These are phyloP conservation scores for Candida insectalens DNA, from an alignment of 805 yeast species.

Conservation along the genomic window DNA sequence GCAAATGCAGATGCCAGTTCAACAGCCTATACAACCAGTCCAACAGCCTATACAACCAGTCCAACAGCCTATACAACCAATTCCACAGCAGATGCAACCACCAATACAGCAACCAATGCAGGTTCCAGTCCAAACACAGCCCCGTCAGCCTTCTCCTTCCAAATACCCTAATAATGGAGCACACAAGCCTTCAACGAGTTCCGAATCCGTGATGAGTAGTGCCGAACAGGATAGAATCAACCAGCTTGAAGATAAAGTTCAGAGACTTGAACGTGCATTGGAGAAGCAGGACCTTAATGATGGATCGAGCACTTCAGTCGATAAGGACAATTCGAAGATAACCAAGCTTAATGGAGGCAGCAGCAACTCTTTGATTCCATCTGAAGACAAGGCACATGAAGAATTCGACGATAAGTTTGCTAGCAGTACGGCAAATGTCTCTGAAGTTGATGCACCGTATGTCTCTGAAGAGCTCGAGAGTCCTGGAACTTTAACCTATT, in stretches of 20 bases:
- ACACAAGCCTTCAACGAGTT: too few relatives aligned
- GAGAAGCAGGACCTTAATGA: slow-evolving; percentile 13
- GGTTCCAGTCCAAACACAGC: background rate
- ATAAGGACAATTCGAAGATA: background rate
- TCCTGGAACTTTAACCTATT: slow-evolving; percentile 23
- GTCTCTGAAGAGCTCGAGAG: slow-evolving; percentile 25
- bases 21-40: background rate
- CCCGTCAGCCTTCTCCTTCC: too few relatives aligned
- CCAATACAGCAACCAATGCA: background rate
- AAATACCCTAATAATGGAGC: background rate
- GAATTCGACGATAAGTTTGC: slow-evolving; percentile 5
- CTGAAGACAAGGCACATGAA: slow-evolving; percentile 14
- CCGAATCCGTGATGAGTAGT: background rate
- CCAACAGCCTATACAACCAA: background rate
- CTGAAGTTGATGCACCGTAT: slow-evolving; percentile 16
- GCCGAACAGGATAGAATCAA: slow-evolving; percentile 16
- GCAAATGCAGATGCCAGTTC: background rate
- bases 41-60: background rate
- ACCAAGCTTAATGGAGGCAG: background rate
- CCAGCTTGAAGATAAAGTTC: slow-evolving; percentile 24
- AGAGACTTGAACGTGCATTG: slow-evolving; percentile 19
- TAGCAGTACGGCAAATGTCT: slow-evolving; percentile 6
- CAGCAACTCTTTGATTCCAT: slow-evolving; percentile 11
- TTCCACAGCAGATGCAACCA: background rate
- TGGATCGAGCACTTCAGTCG: slow-evolving; percentile 1